These are phyloP conservation scores for Pichia sp. DNA, from an alignment of 1,139 yeast species.

Conservation along the genomic window DNA sequence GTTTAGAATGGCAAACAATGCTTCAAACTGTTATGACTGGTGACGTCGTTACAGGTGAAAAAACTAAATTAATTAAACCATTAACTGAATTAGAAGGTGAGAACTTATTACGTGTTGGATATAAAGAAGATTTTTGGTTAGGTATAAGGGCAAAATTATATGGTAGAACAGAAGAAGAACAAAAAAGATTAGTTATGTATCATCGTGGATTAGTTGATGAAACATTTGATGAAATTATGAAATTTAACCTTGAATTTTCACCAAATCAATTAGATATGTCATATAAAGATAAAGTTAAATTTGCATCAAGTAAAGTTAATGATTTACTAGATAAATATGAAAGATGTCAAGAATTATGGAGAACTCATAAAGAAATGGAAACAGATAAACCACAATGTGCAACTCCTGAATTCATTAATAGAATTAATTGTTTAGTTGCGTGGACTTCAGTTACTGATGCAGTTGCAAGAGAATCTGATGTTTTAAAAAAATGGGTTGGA, in stretches of 20 bases:
- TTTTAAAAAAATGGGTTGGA: conserved; percentile 69
- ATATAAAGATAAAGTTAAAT: conserved; percentile 24
- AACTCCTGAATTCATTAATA: conserved; percentile 54
- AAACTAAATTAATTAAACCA: conserved; percentile 63
- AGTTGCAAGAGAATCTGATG: conserved; percentile 51
- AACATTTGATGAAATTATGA: conserved; percentile 63
- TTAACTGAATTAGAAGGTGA: conserved; percentile 42
- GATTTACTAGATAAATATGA: conserved; percentile 57
- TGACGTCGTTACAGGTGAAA: conserved; percentile 87
- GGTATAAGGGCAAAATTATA: conserved; percentile 75
- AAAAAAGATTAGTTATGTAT: conserved; percentile 62
- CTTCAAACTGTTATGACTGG: conserved; percentile 85
- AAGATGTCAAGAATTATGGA: conserved; percentile 72
- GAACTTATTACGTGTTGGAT: conserved; percentile 48
- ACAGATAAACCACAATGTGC: conserved; percentile 71
- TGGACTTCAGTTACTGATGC: conserved; percentile 78
- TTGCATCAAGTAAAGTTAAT: conserved; percentile 44
- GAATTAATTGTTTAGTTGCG: conserved; percentile 73
- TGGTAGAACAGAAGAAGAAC: conserved; percentile 79
- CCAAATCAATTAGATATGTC: conserved; percentile 26
- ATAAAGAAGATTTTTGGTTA: conserved; percentile 76
- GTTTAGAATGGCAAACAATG: conserved; percentile 97
- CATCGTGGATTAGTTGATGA: conserved; percentile 70
- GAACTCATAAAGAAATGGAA: conserved; percentile 71
- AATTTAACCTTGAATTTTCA: conserved; percentile 47